A percentile compares a stretch with the other conserved stretches of the same genome.
Conservation (phyloP, 768 basidiomycete species). For the Cystobasidium tubakii region DNA sequence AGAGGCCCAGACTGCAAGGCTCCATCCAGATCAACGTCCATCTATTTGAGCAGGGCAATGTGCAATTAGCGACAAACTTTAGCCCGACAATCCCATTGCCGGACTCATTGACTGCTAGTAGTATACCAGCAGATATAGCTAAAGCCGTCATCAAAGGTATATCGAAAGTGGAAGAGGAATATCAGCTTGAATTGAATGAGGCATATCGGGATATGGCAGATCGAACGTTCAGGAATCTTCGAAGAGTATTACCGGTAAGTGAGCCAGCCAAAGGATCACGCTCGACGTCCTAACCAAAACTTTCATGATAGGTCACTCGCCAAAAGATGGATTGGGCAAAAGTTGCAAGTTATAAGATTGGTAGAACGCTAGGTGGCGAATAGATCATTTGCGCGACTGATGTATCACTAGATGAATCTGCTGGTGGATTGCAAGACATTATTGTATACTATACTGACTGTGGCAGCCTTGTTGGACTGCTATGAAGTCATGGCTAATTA, state of each 20-base stretch:
- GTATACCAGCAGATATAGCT: conserved; percentile 55
- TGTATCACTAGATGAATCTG: no score
- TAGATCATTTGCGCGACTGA: background rate
- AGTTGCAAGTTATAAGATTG: conserved; percentile 37
- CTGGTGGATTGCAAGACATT: no score
- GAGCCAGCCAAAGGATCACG: background rate
- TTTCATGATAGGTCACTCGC: conserved; percentile 58
- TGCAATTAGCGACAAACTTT: conserved; percentile 78
- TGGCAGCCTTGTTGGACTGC: no score
- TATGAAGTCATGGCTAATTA: no score
- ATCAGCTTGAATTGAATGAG: conserved; percentile 72
- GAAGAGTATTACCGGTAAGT: conserved; percentile 68
- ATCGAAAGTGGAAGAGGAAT: conserved; percentile 72
- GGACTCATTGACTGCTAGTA: conserved; percentile 53
- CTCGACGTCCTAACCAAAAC: background rate
- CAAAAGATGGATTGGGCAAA: conserved; percentile 81
- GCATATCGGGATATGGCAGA: conserved; percentile 85
- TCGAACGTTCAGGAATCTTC: conserved; percentile 82
- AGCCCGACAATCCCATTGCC: conserved; percentile 57
- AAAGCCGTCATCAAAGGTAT: conserved; percentile 67
- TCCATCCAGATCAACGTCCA: conserved; percentile 78
- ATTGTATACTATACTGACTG: no score
- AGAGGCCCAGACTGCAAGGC: conserved; percentile 58
- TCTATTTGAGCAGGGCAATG: conserved; percentile 96
- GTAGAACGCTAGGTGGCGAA: conserved; percentile 4